Percentiles rank a stretch among this genome's conserved stretches.
Evolutionary conservation across 2,329 filamentous ascomycete genomes (phyloP).

Genomic region (Tolypocladium tropicale): DNA sequence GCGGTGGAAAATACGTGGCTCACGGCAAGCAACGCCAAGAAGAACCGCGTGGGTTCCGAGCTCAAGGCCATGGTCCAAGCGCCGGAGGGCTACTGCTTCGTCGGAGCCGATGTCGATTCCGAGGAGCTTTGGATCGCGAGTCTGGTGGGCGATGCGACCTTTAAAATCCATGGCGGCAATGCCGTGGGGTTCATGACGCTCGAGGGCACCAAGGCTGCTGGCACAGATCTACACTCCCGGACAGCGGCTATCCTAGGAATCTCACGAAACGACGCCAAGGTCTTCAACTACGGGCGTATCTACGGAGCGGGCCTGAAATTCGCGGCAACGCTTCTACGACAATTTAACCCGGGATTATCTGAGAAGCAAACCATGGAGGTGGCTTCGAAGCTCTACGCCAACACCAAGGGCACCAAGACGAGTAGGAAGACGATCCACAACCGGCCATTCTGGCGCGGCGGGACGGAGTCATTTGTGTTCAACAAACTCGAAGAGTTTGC

Average conservation of each 20-base stretch:
- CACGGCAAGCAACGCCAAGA: slow-evolving; percentile 93
- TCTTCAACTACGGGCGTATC: slow-evolving; percentile 98
- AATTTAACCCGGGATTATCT: slow-evolving; percentile 81
- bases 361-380: slow-evolving; percentile 69
- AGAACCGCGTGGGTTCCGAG: slow-evolving; percentile 90
- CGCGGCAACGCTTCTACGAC: slow-evolving; percentile 76
- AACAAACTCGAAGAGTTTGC: slow-evolving; percentile 98
- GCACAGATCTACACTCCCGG: slow-evolving; percentile 88
- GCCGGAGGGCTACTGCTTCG: slow-evolving; percentile 82
- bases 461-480: slow-evolving; percentile 96
- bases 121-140: slow-evolving; percentile 98
- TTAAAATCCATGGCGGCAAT: slow-evolving; percentile 90
- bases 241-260: slow-evolving; percentile 90
- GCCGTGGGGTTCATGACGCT: slow-evolving; percentile 98
- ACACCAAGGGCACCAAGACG: slow-evolving; percentile 85
- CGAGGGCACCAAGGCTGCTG: slow-evolving; percentile 87
- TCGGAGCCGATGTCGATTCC: slow-evolving; percentile 94
- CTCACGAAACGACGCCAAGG: slow-evolving; percentile 87
- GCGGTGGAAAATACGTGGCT: slow-evolving; percentile 98
- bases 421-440: slow-evolving; percentile 62
- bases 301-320: slow-evolving; percentile 97
- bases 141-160: slow-evolving; percentile 86
- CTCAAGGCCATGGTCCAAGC: slow-evolving; percentile 95
- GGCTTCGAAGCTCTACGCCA: slow-evolving; percentile 71
- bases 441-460: slow-evolving; percentile 83